Percentiles rank a stretch among this genome's conserved stretches.
These are phyloP conservation scores for Austroboletus niveus DNA, from an alignment of 1,284 basidiomycete genomes.

Conservation along the genomic window DNA sequence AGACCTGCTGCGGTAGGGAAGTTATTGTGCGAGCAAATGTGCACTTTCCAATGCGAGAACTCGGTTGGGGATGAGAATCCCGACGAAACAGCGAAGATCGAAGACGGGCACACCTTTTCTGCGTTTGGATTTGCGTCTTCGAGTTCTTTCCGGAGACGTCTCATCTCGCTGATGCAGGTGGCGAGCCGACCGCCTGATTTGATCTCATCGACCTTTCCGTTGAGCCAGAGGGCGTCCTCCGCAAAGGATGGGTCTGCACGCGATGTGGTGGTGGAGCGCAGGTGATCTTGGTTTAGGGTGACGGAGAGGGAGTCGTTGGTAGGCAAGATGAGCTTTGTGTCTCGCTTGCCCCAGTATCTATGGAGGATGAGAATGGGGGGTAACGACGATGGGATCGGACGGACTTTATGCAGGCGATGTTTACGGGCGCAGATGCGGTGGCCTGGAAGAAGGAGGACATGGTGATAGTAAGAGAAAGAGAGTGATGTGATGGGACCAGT, in stretches of 20 bases:
- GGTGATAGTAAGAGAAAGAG: conserved; percentile 12
- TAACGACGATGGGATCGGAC: conserved; percentile 23
- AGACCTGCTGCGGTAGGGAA: conserved; percentile 99
- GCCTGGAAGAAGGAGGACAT: conserved; percentile 76
- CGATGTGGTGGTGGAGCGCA: conserved; percentile 92
- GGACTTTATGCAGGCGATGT: conserved; percentile 96
- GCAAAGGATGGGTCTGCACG: conserved; percentile 76
- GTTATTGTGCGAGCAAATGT: conserved; percentile 96
- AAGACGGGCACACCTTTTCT: conserved; percentile 57
- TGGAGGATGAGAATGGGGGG: conserved; percentile 22
- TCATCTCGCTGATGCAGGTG: conserved; percentile 90
- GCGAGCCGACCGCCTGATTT: conserved; percentile 76
- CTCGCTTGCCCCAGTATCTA: conserved; percentile 98
- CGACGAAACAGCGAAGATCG: conserved; percentile 1
- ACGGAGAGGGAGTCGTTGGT: conserved; percentile 98
- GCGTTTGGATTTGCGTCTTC: conserved; percentile 67
- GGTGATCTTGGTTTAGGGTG: conserved; percentile 94
- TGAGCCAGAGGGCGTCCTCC: conserved; percentile 85
- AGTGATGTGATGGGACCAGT: background rate
- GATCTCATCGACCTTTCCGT: conserved; percentile 89
- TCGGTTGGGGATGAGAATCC: conserved; percentile 30
- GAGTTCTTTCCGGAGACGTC: conserved; percentile 68
- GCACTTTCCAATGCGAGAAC: conserved; percentile 74
- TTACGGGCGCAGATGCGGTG: conserved; percentile 91
- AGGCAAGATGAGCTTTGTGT: conserved; percentile 92